Evolutionary conservation across 805 yeast species (phyloP).

Genomic region (Tanozyma kutaoensis): DNA sequence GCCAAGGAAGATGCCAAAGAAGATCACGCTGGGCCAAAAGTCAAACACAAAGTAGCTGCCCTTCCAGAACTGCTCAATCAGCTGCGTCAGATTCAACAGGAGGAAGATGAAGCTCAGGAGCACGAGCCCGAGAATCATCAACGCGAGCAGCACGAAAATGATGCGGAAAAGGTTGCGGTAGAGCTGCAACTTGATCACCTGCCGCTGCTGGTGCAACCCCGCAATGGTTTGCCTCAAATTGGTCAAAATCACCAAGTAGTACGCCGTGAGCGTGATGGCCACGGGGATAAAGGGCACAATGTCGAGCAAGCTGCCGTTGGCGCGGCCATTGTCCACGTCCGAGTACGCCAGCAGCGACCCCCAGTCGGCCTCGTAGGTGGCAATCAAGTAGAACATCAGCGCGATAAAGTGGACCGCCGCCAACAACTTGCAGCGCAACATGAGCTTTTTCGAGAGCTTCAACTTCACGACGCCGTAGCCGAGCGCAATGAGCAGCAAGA

Average conservation of each 20-base stretch:
- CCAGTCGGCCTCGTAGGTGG: conserved; percentile 19
- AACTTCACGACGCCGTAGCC: conserved; percentile 95
- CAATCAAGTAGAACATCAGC: conserved; percentile 18
- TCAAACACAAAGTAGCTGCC: conserved; percentile 77
- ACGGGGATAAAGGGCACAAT: conserved; percentile 61
- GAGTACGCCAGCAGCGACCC: conserved; percentile 12
- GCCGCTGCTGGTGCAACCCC: conserved; percentile 71
- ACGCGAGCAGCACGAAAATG: conserved; percentile 57
- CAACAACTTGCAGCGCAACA: conserved; percentile 44
- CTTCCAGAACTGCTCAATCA: conserved; percentile 86
- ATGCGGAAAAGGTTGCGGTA: conserved; percentile 68
- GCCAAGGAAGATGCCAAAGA: conserved; percentile 70
- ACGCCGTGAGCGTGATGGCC: conserved; percentile 50
- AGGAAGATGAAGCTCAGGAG: conserved; percentile 58
- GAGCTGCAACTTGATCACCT: conserved; percentile 79
- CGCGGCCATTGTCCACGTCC: conserved; percentile 46
- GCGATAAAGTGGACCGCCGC: conserved; percentile 26
- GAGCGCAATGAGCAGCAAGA: conserved; percentile 69
- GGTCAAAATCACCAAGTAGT: conserved; percentile 63
- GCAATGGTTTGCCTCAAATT: conserved; percentile 66
- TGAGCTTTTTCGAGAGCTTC: conserved; percentile 57
- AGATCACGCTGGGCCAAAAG: conserved; percentile 90
- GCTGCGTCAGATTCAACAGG: conserved; percentile 61
- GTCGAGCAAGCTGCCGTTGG: conserved; percentile 35
- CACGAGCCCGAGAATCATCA: conserved; percentile 58